Conservation (phyloP, 192 early-diverging fungal species). For the Dissophora ornata region DNA sequence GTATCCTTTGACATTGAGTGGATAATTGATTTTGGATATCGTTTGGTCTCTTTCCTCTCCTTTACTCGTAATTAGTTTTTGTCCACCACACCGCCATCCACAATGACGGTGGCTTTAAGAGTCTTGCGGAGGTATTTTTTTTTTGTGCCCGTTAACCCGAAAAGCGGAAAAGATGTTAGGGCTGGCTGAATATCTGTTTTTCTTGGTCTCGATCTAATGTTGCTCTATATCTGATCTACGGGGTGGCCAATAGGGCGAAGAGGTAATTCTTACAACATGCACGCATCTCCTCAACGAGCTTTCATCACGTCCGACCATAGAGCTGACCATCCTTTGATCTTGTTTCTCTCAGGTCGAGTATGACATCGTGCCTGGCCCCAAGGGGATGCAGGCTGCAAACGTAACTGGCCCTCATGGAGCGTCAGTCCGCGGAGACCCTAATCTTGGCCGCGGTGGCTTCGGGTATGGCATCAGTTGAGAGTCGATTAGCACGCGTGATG, state of each 20-base stretch:
- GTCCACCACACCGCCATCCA: conserved; percentile 86
- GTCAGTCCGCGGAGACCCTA: conserved; percentile 82
- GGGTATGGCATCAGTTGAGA: conserved; percentile 9
- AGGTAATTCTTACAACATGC: too few relatives aligned
- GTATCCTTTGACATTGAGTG: too few relatives aligned
- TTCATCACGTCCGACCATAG: too few relatives aligned
- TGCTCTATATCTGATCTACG: conserved; percentile 24
- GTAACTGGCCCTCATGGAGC: conserved; percentile 81
- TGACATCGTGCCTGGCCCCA: conserved; percentile 76
- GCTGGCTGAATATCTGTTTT: too few relatives aligned
- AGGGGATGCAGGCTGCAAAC: conserved; percentile 86
- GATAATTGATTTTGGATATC: too few relatives aligned
- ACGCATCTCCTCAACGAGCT: too few relatives aligned
- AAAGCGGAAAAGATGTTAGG: too few relatives aligned
- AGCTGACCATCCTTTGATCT: too few relatives aligned
- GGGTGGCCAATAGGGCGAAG: conserved; percentile 59
- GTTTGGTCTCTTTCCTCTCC: too few relatives aligned
- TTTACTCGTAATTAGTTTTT: conserved; percentile 68
- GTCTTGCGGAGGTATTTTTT: conserved; percentile 70
- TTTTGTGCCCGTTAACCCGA: background rate
- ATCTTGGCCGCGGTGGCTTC: conserved; percentile 54
- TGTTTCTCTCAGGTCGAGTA: conserved; percentile 70
- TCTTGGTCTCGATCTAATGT: too few relatives aligned
- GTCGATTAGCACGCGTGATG: too few relatives aligned
- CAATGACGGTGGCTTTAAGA: conserved; percentile 84